Base-by-base conservation (phyloP, 768 basidiomycete genomes). In the Xanthoconium stramineum region DNA sequence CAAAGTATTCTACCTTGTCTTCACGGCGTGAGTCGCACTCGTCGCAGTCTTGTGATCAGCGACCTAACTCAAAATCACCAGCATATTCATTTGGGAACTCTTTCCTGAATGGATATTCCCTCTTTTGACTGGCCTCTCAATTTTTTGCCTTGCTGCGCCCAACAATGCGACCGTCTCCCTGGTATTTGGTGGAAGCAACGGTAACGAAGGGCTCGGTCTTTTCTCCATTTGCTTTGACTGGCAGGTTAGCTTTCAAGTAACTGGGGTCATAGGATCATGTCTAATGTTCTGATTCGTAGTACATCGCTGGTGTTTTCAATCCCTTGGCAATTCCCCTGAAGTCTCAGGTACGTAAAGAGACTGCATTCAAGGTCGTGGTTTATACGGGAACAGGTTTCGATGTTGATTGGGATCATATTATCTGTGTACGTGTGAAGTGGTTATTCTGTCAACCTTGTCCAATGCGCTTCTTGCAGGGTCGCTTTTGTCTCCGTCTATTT, bases 211-310 rank as follows among this genome's bases (percentile, higher is more conserved):
- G 8, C 76, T 86, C 39, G 85, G 83, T 12, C 68, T 81, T 50
- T 78, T 86, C 43, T 77, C 84, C 2, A 65, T 85, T 39, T 84
- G 75, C 58, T 70, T 86, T 14, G 85, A 87, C 62, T 86, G 85
- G 84, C 81, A 83, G 71, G 69, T 71, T 53, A 1, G 76, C 11
- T 49, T 36, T 75, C 40, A 35, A 65, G 77, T 51, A 6, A 36
- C 17, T 10, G 15, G 5, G 4, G 2, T 2, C 1, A 0, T 35
- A 14, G 15, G 15, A 13, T 47, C 5, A 39, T 28, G 7, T 28
- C 6, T 55, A 13, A 48, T 15, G 17, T 36, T 11, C 28, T 1
- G 9, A 14, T 47, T 32, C 2, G 3, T 29, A 70, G 70, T 70
- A 69, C 33, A 58, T 72, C n/a, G 35, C 56, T 3, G 36, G 56